A percentile compares a stretch with the other conserved stretches of the same genome.
phyloP scores from a whole-genome alignment of 192 early-diverging fungal species.

The Gorgonomyces haynaldii region DNA sequence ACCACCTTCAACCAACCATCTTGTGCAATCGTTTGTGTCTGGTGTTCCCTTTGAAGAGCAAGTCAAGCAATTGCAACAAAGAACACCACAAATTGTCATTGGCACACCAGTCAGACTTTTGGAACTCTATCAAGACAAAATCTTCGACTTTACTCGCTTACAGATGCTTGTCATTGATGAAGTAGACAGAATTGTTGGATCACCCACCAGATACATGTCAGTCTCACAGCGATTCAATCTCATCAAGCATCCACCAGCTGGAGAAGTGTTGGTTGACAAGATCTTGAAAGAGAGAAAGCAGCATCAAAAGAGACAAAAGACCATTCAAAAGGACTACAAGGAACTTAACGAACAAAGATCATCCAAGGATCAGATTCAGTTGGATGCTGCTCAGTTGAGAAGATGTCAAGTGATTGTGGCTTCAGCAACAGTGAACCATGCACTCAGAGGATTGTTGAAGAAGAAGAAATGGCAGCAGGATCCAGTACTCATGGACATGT shows the following conservation, averaged over 20 bases:
- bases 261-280: slow-evolving; percentile 19
- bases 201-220: slow-evolving; percentile 15
- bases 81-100: slow-evolving; percentile 21
- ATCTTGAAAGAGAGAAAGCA: slow-evolving; percentile 15
- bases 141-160: slow-evolving; percentile 18
- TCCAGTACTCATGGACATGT: slow-evolving; percentile 50
- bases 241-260: slow-evolving; percentile 19
- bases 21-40: slow-evolving; percentile 26
- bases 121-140: slow-evolving; percentile 11
- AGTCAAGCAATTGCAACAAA: slow-evolving; percentile 7
- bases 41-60: slow-evolving; percentile 16
- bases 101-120: slow-evolving; percentile 30
- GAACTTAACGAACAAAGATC: no score
- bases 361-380: background rate
- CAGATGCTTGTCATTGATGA: slow-evolving; percentile 36
- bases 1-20: slow-evolving; percentile 1
- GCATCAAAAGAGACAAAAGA: background rate
- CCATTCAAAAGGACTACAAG: no score
- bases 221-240: background rate
- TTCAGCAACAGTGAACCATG: slow-evolving; percentile 63
- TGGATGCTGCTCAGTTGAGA: slow-evolving; percentile 2
- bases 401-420: slow-evolving; percentile 43
- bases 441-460: slow-evolving; percentile 37
- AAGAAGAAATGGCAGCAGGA: slow-evolving; percentile 37
- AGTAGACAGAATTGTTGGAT: slow-evolving; percentile 23